Evolutionary conservation across 108 stramenopile genomes (phyloP), one percentile per base, ranked within the genome.

Genomic region (Cyclotella kingstonii): DNA sequence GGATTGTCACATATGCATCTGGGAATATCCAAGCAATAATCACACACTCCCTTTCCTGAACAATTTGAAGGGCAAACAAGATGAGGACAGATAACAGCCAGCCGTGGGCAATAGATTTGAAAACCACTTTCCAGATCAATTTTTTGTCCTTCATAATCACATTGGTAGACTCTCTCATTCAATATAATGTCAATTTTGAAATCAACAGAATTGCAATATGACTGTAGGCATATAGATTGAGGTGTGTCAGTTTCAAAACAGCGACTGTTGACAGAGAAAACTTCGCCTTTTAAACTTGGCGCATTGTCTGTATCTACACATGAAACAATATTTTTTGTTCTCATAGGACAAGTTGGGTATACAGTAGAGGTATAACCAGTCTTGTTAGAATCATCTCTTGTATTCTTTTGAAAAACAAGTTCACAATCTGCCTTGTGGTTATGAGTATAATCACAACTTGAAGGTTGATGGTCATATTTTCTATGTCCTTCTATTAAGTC

Each of bases 361-460:
- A 29, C 43, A 31, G 44, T 46, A 1, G 58, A 25, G 27, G 31
- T 34, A 14, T 26, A 43, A 2, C 22, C 19, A 12, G 46, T 33
- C 7, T 46, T 19, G 29, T 1, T 46, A 23, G 1, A 38, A 5
- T 23, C 23, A 11, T 40, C 47, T 23, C 28, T n/a, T 1, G 35
- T 2, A 35, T 25, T 22, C 18, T 35, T 25, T 7, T 47, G 36
- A 21, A 49, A n/a, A 14, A 49, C 38, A 18, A 49, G 31, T 34
- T 62, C 47, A 36, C 74, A 76, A 25, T 57, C 60, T 40, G 76
- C 76, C 43, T 77, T 77, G 51, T 73, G 71, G 27, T 67, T 77
- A 25, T 77, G 76, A 28, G 76, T 73, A 30, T 73, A 73, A 52
- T 77, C 76, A 39, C 76, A 77, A 45, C 71, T 66, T 44, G 66